Evolutionary conservation across 2,329 filamentous ascomycete genomes (phyloP), one percentile per base, ranked within the genome.

Genomic region (Cryphonectria parasitica): DNA sequence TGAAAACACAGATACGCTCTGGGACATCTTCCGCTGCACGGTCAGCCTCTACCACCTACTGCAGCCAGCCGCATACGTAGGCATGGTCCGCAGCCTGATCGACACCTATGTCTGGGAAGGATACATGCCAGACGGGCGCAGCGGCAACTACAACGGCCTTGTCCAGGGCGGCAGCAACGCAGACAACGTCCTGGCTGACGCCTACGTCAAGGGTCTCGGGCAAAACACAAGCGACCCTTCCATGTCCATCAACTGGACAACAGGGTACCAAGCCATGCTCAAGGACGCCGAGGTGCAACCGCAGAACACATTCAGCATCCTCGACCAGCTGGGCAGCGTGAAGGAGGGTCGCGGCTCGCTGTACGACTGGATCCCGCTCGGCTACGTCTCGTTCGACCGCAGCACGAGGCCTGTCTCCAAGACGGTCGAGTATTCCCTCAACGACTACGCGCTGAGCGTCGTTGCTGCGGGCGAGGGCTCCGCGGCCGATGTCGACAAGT

Each of bases 81-180:
- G 86, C 70, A 92, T 94, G 87, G 84, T 94, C 17, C 85, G 90
- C 31, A 92, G 89, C 67, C 81, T 94, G 52, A 87, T 94, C 31
- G 91, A 93, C 74, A 91, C 87, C 25, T 92, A 91, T 75, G 81
- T 83, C 60, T 85, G 90, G 76, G 86, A 90, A 76, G 90, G 90
- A 1, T 91, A 88, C 79, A 78, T 92, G n/a, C 90, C 90, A 0
- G 90, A 92, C 77, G 91, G 90, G 74, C 86, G 89, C 66, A 91
- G 91, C 88, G 88, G 85, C 34, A 82, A 90, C 1, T 90, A 87
- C 78, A 90, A 90, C 76, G 90, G 92, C 0, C 90, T 87, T 76
- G 92, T 90, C 0, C 92, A 94, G 74, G 91, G 92, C 11, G 92
- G 92, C 0, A 92, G 90, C 0, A 93, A 94, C 72, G 89, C 91